These are phyloP conservation scores for Carallia brachiata DNA, from an alignment of 345 rosid species.

Conservation along the genomic window DNA sequence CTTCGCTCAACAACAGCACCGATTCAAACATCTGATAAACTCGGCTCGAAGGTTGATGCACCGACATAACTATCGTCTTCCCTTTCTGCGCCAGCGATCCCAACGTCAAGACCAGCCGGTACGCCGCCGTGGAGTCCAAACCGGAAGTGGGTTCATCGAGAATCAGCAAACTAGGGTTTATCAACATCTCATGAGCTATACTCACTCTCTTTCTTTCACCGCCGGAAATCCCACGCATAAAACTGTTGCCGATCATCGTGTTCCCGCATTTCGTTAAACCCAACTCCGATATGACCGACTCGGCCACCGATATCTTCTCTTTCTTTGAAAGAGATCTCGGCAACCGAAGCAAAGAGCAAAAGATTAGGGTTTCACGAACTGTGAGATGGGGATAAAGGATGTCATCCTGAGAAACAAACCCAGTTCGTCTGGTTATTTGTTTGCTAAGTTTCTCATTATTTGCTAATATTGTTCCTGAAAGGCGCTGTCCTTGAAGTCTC, in stretches of 20 bases:
- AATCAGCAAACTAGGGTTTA: slow-evolving; percentile 72
- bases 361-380: slow-evolving; percentile 81
- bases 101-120: slow-evolving; percentile 63
- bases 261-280: slow-evolving; percentile 49
- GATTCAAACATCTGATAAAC: slow-evolving; percentile 76
- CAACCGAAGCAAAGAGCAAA: slow-evolving; percentile 69
- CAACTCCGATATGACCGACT: slow-evolving; percentile 66
- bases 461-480: slow-evolving; percentile 65
- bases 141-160: slow-evolving; percentile 52
- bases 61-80: slow-evolving; percentile 68
- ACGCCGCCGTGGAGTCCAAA: slow-evolving; percentile 78
- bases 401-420: slow-evolving; percentile 90
- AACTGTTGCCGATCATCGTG: slow-evolving; percentile 73
- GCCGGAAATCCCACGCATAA: slow-evolving; percentile 77
- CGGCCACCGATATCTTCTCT: slow-evolving; percentile 57
- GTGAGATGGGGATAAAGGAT: slow-evolving; percentile 82
- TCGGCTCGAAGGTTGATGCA: slow-evolving; percentile 92
- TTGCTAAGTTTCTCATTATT: slow-evolving; percentile 52
- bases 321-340: slow-evolving; percentile 43
- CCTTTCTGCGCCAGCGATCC: slow-evolving; percentile 61
- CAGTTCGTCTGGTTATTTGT: slow-evolving; percentile 59
- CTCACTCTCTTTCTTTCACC: slow-evolving; percentile 86
- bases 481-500: slow-evolving; percentile 49
- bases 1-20: slow-evolving; percentile 76
- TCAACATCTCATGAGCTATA: slow-evolving; percentile 81